phyloP scores from a whole-genome alignment of 2,329 filamentous ascomycete genomes.

The Lecanicillium sp. region DNA sequence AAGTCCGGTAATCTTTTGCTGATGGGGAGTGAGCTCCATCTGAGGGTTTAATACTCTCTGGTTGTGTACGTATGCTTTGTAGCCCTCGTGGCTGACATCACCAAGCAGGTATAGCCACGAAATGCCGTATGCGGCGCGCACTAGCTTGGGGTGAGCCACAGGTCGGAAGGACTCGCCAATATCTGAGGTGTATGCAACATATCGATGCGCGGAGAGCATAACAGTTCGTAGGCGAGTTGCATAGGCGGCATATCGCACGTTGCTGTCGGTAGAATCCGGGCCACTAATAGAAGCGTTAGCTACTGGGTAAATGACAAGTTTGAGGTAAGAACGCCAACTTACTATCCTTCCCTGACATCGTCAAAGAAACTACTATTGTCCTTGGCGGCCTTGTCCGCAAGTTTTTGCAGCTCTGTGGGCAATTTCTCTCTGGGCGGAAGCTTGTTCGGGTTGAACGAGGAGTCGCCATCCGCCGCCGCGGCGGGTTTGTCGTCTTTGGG shows the following conservation, averaged over 20 bases:
- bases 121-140: constrained; percentile 78
- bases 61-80: constrained; percentile 89
- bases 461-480: constrained; percentile 15
- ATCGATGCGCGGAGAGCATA: constrained; percentile 83
- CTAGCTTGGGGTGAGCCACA: constrained; percentile 76
- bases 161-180: constrained; percentile 96
- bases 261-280: constrained; percentile 75
- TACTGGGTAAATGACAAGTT: constrained; percentile 13
- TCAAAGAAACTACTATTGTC: constrained; percentile 68
- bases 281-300: constrained; percentile 22
- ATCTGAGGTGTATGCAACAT: constrained; percentile 94
- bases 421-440: constrained; percentile 47
- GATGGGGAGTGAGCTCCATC: constrained; percentile 44
- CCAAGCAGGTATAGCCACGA: constrained; percentile 91
- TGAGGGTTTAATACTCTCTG: constrained; percentile 67
- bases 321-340: constrained; percentile 32
- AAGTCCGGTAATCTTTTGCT: constrained; percentile 44
- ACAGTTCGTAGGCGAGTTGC: constrained; percentile 79
- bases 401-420: constrained; percentile 48
- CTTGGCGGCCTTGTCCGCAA: constrained; percentile 51
- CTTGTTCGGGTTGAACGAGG: constrained; percentile 39
- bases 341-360: constrained; percentile 73
- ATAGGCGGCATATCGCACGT: constrained; percentile 88
- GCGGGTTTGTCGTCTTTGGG: constrained; percentile 21
- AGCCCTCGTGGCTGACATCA: constrained; percentile 88